These are phyloP conservation scores for Crithidia sp. DNA, from an alignment of 208 protist species.

Conservation along the genomic window DNA sequence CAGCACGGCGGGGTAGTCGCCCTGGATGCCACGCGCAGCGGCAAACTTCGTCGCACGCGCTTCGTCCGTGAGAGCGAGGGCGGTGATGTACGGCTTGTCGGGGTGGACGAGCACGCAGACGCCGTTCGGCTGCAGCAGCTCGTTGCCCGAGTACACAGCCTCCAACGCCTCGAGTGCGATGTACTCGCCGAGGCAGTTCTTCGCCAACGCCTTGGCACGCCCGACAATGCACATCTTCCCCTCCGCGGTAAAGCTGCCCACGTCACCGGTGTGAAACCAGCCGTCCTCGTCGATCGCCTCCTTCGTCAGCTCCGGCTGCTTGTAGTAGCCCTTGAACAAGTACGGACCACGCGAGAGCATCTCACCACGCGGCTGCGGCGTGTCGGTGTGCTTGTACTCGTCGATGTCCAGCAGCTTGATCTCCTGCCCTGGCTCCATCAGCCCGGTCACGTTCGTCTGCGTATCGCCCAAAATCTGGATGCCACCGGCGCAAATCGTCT, in stretches of 20 bases:
- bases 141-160: conserved; percentile 67
- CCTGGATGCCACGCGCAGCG: conserved; percentile 41
- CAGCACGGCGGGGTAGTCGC: conserved; percentile 45
- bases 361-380: conserved; percentile 78
- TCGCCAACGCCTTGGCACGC: conserved; percentile 92
- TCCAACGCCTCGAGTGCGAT: conserved; percentile 88
- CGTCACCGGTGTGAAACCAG: conserved; percentile 93
- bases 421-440: conserved; percentile 75
- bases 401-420: conserved; percentile 93
- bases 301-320: conserved; percentile 85
- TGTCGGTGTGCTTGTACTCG: conserved; percentile 83
- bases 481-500: conserved; percentile 81
- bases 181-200: conserved; percentile 94
- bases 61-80: conserved; percentile 62
- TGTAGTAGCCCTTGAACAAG: conserved; percentile 93
- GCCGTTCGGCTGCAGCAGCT: conserved; percentile 69
- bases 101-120: conserved; percentile 86
- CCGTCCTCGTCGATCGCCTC: conserved; percentile 87
- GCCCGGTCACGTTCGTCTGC: conserved; percentile 59
- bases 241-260: conserved; percentile 62
- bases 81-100: conserved; percentile 72
- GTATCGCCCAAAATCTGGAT: conserved; percentile 72
- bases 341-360: conserved; percentile 79
- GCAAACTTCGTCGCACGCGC: conserved; percentile 54
- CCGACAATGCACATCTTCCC: conserved; percentile 87